phyloP scores from a whole-genome alignment of 768 basidiomycete species.

The Agrocybe praecox region DNA sequence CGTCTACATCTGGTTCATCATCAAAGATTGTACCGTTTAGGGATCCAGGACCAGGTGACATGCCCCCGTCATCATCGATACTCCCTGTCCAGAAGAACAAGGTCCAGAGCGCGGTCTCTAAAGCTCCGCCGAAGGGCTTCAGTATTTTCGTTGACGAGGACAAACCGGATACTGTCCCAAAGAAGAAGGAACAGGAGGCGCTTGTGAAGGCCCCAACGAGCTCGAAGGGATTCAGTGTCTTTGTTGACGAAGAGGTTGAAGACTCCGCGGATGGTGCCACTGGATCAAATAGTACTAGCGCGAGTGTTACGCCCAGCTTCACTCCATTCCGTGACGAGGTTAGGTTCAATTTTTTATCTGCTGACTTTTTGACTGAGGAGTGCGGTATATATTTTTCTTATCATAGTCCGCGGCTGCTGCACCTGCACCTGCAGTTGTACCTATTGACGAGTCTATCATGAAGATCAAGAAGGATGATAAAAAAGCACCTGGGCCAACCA shows the following conservation, averaged over 20 bases:
- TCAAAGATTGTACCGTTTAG: slow-evolving; percentile 68
- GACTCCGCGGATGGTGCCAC: background rate
- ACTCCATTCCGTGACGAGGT: slow-evolving; percentile 78
- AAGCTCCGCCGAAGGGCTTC: slow-evolving; percentile 33
- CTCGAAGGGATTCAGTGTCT: background rate
- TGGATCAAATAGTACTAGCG: background rate
- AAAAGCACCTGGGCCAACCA: slow-evolving; percentile 44
- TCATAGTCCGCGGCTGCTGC: slow-evolving; percentile 25
- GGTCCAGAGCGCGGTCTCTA: slow-evolving; percentile 27
- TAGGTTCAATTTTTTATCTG: slow-evolving; percentile 22
- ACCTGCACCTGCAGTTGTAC: slow-evolving; percentile 28
- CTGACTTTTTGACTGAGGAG: slow-evolving; percentile 7
- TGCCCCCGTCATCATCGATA: slow-evolving; percentile 31
- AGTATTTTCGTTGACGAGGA: slow-evolving; percentile 34
- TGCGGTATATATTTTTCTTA: background rate
- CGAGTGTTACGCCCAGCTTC: slow-evolving; percentile 51
- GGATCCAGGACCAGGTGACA: slow-evolving; percentile 57
- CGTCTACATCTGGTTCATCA: slow-evolving; percentile 30
- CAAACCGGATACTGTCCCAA: background rate
- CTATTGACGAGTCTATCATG: slow-evolving; percentile 63
- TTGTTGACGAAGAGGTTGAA: background rate
- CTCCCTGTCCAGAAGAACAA: slow-evolving; percentile 35
- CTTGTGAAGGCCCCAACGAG: background rate
- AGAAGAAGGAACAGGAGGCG: background rate
- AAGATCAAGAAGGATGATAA: slow-evolving; percentile 56